These are phyloP conservation scores for Entomortierella lignicola DNA, from an alignment of 192 early-diverging fungal species.

Conservation along the genomic window DNA sequence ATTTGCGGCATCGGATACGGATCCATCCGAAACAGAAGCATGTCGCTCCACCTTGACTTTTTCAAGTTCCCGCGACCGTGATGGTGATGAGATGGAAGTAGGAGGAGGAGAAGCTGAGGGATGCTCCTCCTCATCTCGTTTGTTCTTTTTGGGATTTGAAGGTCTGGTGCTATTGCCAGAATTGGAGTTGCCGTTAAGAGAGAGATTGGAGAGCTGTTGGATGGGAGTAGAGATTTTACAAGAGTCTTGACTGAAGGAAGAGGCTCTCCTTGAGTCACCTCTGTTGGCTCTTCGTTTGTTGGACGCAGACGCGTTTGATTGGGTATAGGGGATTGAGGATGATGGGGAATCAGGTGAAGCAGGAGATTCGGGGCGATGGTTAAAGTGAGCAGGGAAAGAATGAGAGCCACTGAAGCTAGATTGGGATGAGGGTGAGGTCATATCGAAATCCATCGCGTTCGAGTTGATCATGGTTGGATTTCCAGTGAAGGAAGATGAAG, in stretches of 20 bases:
- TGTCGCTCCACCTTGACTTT: conserved; percentile 28
- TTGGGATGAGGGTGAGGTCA: conserved; percentile 49
- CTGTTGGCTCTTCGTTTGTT: conserved; percentile 43
- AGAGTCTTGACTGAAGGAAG: conserved; percentile 16
- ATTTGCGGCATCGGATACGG: conserved; percentile 19
- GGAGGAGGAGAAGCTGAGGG: conserved; percentile 22
- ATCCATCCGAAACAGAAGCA: conserved; percentile 28
- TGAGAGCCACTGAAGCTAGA: conserved; percentile 28
- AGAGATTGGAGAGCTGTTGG: conserved; percentile 53
- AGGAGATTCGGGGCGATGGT: conserved; percentile 15
- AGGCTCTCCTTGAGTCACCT: conserved; percentile 1
- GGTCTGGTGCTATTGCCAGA: conserved; percentile 14
- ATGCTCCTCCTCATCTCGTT: conserved; percentile 21
- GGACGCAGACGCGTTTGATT: conserved; percentile 11
- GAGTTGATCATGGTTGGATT: conserved; percentile 8
- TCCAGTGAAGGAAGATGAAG: not conserved
- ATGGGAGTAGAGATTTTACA: conserved; percentile 36
- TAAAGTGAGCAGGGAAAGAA: conserved; percentile 23
- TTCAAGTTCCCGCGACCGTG: conserved; percentile 9
- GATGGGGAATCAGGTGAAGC: conserved; percentile 22
- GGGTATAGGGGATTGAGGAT: conserved; percentile 2
- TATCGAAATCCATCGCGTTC: conserved; percentile 45
- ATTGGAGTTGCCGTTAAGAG: conserved; percentile 33
- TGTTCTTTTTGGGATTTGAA: conserved; percentile 34
- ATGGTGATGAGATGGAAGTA: conserved; percentile 11